A percentile compares a stretch with the other conserved stretches of the same genome.
Conservation (phyloP, 805 yeast genomes). For the Monosporozyma yasuniensis region DNA sequence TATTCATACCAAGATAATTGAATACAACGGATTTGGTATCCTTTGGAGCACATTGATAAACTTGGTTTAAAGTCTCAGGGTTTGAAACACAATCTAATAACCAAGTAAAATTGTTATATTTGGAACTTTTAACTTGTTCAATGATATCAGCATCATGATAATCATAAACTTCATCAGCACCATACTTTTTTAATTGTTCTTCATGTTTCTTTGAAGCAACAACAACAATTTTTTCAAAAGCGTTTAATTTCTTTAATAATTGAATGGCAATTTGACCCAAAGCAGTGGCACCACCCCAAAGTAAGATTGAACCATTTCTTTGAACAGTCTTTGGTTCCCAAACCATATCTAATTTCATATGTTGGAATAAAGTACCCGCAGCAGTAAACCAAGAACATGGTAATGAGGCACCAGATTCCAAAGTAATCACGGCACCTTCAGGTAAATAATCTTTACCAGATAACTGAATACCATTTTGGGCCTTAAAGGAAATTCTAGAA, state of each 20-base stretch:
- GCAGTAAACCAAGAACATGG: conserved; percentile 45
- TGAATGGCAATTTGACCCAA: conserved; percentile 51
- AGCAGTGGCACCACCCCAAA: conserved; percentile 64
- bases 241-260: conserved; percentile 39
- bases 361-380: conserved; percentile 31
- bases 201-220: conserved; percentile 41
- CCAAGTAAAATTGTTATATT: conserved; percentile 21
- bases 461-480: conserved; percentile 2
- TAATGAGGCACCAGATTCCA: conserved; percentile 56
- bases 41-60: conserved; percentile 29
- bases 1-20: conserved; percentile 19
- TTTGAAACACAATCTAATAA: conserved; percentile 28
- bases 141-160: conserved; percentile 37
- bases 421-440: conserved; percentile 33
- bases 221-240: conserved; percentile 34
- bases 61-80: conserved; percentile 19
- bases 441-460: conserved; percentile 9
- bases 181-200: conserved; percentile 33
- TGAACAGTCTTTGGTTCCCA: conserved; percentile 21
- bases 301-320: conserved; percentile 33
- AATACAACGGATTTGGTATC: conserved; percentile 27
- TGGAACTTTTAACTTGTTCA: conserved; percentile 31
- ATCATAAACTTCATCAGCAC: conserved; percentile 43
- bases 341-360: conserved; percentile 13
- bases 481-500: conserved; percentile 17